These are phyloP conservation scores for Goffeauzyma gilvescens DNA, from an alignment of 768 basidiomycete species.

Conservation along the genomic window DNA sequence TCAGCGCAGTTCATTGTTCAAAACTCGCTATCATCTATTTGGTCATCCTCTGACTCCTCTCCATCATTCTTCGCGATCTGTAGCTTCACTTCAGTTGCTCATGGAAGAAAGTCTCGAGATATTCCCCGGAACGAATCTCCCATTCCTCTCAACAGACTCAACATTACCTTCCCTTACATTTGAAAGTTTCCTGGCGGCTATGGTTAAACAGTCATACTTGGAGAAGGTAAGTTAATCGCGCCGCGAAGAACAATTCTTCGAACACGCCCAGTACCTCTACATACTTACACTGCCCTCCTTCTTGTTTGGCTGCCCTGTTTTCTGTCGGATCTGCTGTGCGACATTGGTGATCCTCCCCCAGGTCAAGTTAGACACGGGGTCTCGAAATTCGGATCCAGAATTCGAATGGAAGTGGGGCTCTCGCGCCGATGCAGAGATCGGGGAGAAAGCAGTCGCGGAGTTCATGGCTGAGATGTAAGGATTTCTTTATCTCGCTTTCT, in stretches of 20 bases:
- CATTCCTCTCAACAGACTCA: constrained; percentile 40
- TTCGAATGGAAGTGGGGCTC: constrained; percentile 77
- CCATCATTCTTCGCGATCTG: too few species aligned
- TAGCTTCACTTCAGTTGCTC: constrained; percentile 54
- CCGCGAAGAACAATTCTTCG: too few species aligned
- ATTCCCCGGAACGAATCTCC: constrained; percentile 37
- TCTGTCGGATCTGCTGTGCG: not conserved
- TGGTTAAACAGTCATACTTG: constrained; percentile 57
- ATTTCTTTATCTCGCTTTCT: too few species aligned
- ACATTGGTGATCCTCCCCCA: not conserved
- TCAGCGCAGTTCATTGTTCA: constrained; percentile 54
- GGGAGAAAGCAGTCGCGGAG: constrained; percentile 51
- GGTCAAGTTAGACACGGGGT: constrained; percentile 12
- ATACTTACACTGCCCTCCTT: too few species aligned
- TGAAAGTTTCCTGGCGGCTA: constrained; percentile 46
- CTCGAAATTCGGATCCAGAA: constrained; percentile 34
- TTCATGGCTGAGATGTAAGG: constrained; percentile 49
- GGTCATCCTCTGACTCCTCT: too few species aligned
- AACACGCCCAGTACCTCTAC: too few species aligned
- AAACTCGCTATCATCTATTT: too few species aligned
- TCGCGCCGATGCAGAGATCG: constrained; percentile 60
- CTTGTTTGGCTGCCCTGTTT: not conserved
- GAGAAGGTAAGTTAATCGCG: constrained; percentile 40
- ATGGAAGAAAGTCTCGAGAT: constrained; percentile 50
- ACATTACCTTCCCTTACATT: constrained; percentile 39